Percentiles rank a stretch among this genome's conserved stretches.
These are phyloP conservation scores for Yamadazyma olivae DNA, from an alignment of 805 yeast genomes.

Conservation along the genomic window DNA sequence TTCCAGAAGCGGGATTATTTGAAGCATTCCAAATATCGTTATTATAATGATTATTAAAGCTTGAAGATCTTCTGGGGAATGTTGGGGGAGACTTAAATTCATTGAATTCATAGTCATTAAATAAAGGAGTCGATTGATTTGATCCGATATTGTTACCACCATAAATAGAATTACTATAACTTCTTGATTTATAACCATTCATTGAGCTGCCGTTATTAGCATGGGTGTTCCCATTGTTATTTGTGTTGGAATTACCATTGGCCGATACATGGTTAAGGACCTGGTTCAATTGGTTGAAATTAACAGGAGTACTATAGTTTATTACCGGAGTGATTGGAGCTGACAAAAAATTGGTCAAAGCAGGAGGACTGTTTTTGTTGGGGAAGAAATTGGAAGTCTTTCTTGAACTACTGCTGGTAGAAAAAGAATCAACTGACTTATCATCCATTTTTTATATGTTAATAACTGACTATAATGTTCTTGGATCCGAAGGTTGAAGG, in stretches of 20 bases:
- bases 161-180: too few relatives aligned
- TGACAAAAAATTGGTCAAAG: conserved; percentile 7
- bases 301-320: conserved; percentile 2
- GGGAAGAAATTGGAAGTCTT: conserved; percentile 15
- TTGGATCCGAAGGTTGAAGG: too few relatives aligned
- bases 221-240: not conserved
- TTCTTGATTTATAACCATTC: too few relatives aligned
- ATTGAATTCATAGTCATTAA: conserved; percentile 12
- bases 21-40: conserved; percentile 4
- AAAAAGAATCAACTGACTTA: conserved; percentile 9
- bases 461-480: too few relatives aligned
- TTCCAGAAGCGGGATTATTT: too few relatives aligned
- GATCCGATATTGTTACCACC: not conserved
- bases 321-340: conserved; percentile 14
- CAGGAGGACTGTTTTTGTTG: conserved; percentile 8
- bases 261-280: not conserved
- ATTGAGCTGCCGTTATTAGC: not conserved
- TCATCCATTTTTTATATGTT: conserved; percentile 13
- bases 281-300: conserved; percentile 1
- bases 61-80: conserved; percentile 2
- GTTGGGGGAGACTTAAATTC: conserved; percentile 4
- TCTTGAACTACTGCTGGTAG: conserved; percentile 10
- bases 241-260: too few relatives aligned
- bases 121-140: conserved; percentile 10
- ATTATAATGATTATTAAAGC: not conserved